Percentiles rank a stretch among this genome's conserved stretches.
These are phyloP conservation scores for Ustilago hordei DNA, from an alignment of 1,284 basidiomycete genomes.

Conservation along the genomic window DNA sequence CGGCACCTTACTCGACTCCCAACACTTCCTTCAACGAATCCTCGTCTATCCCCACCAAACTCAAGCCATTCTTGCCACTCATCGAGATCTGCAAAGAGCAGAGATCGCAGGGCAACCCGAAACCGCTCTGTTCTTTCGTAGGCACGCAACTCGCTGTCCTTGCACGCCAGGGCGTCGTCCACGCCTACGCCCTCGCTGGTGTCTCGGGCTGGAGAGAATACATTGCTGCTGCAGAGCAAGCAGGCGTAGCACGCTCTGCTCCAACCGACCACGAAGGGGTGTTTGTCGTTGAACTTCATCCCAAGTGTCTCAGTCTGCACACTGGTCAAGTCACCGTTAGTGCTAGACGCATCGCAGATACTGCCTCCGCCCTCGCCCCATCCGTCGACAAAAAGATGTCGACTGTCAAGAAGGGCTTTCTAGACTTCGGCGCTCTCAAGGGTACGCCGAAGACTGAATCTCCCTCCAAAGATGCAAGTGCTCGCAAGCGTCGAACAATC, in stretches of 20 bases:
- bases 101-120: constrained; percentile 27
- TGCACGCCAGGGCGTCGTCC: constrained; percentile 36
- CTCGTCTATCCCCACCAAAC: constrained; percentile 7
- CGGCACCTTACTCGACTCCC: constrained; percentile 7
- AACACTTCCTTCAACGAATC: constrained; percentile 7
- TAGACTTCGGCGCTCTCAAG: constrained; percentile 25
- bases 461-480: constrained; percentile 10
- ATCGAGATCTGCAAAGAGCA: constrained; percentile 60
- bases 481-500: constrained; percentile 17
- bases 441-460: constrained; percentile 24
- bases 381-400: constrained; percentile 34
- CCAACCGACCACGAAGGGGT: constrained; percentile 40
- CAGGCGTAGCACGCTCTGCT: constrained; percentile 46
- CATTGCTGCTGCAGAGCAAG: constrained; percentile 51
- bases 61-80: constrained; percentile 41
- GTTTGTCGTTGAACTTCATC: constrained; percentile 39
- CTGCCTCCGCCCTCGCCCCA: constrained; percentile 23
- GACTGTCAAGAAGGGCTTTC: constrained; percentile 11
- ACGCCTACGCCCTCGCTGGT: constrained; percentile 50
- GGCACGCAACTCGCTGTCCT: constrained; percentile 30
- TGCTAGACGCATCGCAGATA: constrained; percentile 34
- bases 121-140: constrained; percentile 41
- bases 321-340: constrained; percentile 24
- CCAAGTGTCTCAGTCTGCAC: constrained; percentile 27
- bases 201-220: constrained; percentile 53